Evolutionary conservation across 345 rosid species (phyloP), one percentile per base, ranked within the genome.

Genomic region (Syzygium jambos): DNA sequence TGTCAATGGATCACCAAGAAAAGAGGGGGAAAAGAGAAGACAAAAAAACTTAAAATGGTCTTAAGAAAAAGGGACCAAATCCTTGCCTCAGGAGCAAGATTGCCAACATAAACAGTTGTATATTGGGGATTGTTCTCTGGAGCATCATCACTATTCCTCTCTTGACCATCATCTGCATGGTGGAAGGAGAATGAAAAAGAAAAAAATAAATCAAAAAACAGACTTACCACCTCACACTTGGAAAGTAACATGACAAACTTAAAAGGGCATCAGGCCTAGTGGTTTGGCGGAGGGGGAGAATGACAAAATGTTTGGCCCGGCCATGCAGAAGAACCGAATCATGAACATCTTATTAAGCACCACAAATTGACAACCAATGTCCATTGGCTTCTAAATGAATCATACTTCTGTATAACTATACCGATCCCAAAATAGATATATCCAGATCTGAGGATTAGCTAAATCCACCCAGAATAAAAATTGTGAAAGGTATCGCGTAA

Each of bases 111-210:
- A 86, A 94, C 95, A 51, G 95, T 93, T 19, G 94, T 93, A 86
- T 91, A 93, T 86, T 92, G 95, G 84, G 93, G 91, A 89, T 90
- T 95, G 88, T 93, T 93, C 89, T 96, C 99, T 53, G 99, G 98
- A 91, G 96, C 95, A 87, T 96, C 99, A 84, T 89, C 95, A 73
- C 90, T 94, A 78, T 92, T 52, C 86, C 90, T 91, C 88, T 95
- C 99, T 92, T 94, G 95, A 86, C 97, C 95, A 90, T 97, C 98
- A 89, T 97, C 99, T 97, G 94, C 90, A 88, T 38, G 82, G 49
- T 73, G 49, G 27, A 73, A 73, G 82, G 82, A 73, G 49, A 53
- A 57, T 30, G 61, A 85, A 85, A 85, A 17, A 19, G 25, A 21
- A 52, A 53, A 53, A 85, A 52, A 43, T 57, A 85, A 54, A 84